Percentiles rank a stretch among this genome's conserved stretches.
These are phyloP conservation scores for Phytopythium sindhum DNA, from an alignment of 352 stramenopile species.

Conservation along the genomic window DNA sequence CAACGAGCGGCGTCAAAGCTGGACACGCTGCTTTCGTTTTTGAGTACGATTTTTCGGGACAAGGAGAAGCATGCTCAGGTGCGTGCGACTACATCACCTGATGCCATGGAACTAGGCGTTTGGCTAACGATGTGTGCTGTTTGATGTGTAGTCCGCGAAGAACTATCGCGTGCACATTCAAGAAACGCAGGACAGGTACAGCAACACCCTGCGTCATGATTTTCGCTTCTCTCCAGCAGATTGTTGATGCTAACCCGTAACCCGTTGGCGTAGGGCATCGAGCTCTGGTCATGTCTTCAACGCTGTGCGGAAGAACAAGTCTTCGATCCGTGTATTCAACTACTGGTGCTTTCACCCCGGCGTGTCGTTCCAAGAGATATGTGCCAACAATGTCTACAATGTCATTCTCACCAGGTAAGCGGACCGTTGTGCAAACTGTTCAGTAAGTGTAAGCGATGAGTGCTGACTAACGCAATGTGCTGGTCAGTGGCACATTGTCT, in stretches of 20 bases:
- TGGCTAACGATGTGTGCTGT: not conserved
- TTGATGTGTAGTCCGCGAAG: slow-evolving; percentile 41
- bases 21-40: slow-evolving; percentile 76
- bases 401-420: slow-evolving; percentile 80
- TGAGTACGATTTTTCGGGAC: slow-evolving; percentile 83
- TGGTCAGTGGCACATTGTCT: slow-evolving; percentile 93
- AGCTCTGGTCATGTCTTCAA: slow-evolving; percentile 52
- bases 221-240: not conserved
- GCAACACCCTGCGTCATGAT: not conserved
- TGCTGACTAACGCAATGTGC: not conserved
- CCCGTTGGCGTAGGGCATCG: slow-evolving; percentile 19
- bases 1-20: slow-evolving; percentile 73
- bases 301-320: slow-evolving; percentile 43
- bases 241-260: slow-evolving; percentile 13
- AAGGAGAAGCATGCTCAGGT: slow-evolving; percentile 78
- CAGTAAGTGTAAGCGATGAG: not conserved
- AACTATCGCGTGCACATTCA: slow-evolving; percentile 89
- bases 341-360: slow-evolving; percentile 99
- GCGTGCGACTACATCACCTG: not conserved
- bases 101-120: not conserved
- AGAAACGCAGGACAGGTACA: slow-evolving; percentile 78
- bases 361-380: slow-evolving; percentile 95
- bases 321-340: slow-evolving; percentile 87
- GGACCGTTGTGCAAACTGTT: not conserved
- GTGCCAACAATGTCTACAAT: slow-evolving; percentile 88